Evolutionary conservation across 345 rosid species (phyloP).

Genomic region (Mangifera indica): DNA sequence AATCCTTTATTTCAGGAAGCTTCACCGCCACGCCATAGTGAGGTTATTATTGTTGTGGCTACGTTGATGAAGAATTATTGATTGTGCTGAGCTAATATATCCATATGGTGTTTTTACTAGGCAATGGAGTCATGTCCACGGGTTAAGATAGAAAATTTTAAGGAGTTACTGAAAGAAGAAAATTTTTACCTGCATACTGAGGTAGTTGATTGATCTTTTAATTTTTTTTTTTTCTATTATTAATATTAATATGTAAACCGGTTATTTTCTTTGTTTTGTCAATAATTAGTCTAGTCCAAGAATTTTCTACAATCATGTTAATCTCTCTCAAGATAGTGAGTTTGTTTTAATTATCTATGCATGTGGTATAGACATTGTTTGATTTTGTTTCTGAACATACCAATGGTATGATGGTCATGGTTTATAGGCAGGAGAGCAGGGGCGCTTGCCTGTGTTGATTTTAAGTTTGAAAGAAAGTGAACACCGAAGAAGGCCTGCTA

Average conservation of each 20-base stretch:
- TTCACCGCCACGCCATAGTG: slow-evolving; percentile 37
- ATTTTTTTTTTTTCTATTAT: neutral
- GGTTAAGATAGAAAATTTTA: slow-evolving; percentile 41
- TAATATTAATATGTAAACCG: neutral
- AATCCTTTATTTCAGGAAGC: slow-evolving; percentile 56
- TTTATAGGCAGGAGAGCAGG: slow-evolving; percentile 67
- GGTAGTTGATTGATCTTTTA: slow-evolving; percentile 33
- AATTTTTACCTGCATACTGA: slow-evolving; percentile 68
- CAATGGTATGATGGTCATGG: slow-evolving; percentile 1
- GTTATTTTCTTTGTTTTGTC: neutral
- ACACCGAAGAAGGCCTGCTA: slow-evolving; percentile 55
- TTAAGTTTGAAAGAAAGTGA: slow-evolving; percentile 51
- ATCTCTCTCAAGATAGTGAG: neutral
- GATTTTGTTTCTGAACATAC: neutral
- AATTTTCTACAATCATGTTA: neutral
- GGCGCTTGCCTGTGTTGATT: slow-evolving; percentile 64
- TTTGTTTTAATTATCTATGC: neutral
- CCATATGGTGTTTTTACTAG: slow-evolving; percentile 29
- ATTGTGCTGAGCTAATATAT: neutral
- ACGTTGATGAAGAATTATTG: neutral
- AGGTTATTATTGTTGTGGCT: slow-evolving; percentile 28
- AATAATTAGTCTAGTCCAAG: neutral
- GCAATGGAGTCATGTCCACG: slow-evolving; percentile 76
- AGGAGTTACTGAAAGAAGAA: slow-evolving; percentile 65
- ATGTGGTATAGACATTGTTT: neutral